Percentiles rank a stretch among this genome's conserved stretches.
Evolutionary conservation across 306 rosid genomes (phyloP).

Genomic region (Psophocarpus tetragonolobus): DNA sequence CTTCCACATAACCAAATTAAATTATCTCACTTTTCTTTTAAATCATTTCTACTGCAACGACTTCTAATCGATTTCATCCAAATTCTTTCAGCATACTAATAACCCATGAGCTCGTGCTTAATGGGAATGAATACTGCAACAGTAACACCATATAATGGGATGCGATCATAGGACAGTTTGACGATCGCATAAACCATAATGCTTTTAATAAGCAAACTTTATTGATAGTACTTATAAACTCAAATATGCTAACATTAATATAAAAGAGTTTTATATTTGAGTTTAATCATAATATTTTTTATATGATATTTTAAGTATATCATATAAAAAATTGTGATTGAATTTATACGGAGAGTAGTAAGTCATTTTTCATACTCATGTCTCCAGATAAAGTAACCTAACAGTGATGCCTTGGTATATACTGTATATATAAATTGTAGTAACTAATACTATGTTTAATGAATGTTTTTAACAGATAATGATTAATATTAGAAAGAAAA

Average conservation of each 20-base stretch:
- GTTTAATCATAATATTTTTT: too few species aligned
- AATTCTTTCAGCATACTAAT: not conserved
- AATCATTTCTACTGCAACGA: not conserved
- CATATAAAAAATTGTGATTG: too few species aligned
- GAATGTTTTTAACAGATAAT: not conserved
- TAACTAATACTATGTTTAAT: not conserved
- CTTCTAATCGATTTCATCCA: not conserved
- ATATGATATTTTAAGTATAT: too few species aligned
- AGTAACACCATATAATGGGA: not conserved
- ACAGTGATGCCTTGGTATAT: not conserved
- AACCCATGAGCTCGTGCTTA: not conserved
- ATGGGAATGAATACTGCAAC: not conserved
- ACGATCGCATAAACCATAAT: not conserved
- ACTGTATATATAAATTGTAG: not conserved
- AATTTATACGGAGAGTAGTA: too few species aligned
- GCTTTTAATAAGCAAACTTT: not conserved
- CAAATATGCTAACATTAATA: too few species aligned
- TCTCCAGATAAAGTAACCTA: too few species aligned
- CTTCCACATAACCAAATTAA: too few species aligned
- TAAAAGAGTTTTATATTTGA: too few species aligned
- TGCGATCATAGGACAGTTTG: not conserved
- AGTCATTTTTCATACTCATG: too few species aligned
- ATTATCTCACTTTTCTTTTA: not conserved
- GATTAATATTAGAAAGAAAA: not conserved
- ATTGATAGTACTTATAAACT: too few species aligned